Evolutionary conservation across 78 protist species (phyloP).

Genomic region (Cavenderia fasciculata): DNA sequence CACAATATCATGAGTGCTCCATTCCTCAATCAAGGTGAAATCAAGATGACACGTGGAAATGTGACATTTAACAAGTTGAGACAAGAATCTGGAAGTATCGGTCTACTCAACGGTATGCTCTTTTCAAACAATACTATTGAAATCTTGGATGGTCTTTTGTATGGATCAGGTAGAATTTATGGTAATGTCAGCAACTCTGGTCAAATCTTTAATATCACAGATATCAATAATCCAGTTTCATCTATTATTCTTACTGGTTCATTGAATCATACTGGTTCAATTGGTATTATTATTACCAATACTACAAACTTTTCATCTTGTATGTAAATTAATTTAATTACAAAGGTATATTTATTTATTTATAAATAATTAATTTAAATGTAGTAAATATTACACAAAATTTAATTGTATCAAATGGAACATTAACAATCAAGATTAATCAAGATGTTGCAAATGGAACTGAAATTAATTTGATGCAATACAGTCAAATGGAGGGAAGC

Average conservation of each 20-base stretch:
- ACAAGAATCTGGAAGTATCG: not conserved
- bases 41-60: conserved; percentile 10
- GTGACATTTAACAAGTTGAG: not conserved
- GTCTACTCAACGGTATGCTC: not conserved
- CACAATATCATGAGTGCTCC: conserved; percentile 4
- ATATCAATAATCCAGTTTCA: not conserved
- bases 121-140: conserved; percentile 12
- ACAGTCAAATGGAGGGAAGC: not conserved
- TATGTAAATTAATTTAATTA: no score
- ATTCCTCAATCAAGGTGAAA: conserved; percentile 8
- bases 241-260: no score
- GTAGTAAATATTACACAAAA: not conserved
- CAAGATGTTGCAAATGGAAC: not conserved
- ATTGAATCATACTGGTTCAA: no score
- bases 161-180: not conserved
- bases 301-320: not conserved
- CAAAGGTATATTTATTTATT: no score
- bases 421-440: not conserved
- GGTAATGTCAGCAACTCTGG: not conserved
- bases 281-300: no score
- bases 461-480: not conserved
- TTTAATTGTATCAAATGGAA: not conserved
- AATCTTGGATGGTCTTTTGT: not conserved
- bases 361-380: not conserved
- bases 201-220: not conserved